Evolutionary conservation across 1,284 basidiomycete genomes (phyloP).

Genomic region (Xanthoconium separans): DNA sequence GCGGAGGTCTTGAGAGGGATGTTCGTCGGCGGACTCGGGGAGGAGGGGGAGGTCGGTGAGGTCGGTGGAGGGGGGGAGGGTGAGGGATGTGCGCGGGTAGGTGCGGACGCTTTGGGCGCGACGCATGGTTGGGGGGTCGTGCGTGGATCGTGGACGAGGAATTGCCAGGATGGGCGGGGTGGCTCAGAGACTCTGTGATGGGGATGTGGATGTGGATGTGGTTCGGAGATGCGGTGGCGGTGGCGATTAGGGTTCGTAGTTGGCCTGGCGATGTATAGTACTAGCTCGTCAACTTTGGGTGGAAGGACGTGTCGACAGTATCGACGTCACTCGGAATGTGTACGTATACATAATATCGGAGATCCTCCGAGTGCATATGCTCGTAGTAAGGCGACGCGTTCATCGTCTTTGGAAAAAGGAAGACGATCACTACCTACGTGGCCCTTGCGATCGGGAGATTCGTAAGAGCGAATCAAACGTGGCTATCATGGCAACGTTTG

Average conservation of each 20-base stretch:
- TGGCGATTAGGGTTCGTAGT: not conserved
- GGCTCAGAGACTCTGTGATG: not conserved
- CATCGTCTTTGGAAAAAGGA: not conserved
- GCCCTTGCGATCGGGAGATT: no score
- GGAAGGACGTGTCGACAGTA: not conserved
- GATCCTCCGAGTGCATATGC: not conserved
- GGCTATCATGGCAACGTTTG: conserved; percentile 4
- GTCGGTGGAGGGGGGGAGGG: conserved; percentile 19
- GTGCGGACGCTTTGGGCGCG: conserved; percentile 57
- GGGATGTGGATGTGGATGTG: no score
- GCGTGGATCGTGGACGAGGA: not conserved
- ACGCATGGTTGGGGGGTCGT: conserved; percentile 41
- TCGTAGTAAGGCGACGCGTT: no score
- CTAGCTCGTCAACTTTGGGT: no score
- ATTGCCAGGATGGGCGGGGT: not conserved
- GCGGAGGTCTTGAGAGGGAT: conserved; percentile 49
- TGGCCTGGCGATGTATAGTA: not conserved
- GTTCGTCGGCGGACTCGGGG: conserved; percentile 53
- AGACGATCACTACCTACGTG: no score
- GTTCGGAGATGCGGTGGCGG: not conserved
- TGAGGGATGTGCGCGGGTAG: conserved; percentile 48
- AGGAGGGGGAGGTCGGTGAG: conserved; percentile 47
- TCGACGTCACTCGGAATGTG: no score
- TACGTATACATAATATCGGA: not conserved
- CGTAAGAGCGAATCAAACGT: not conserved